Evolutionary conservation across 176 grass and related monocot genomes (phyloP).

Genomic region (Coix lacrymajobi): DNA sequence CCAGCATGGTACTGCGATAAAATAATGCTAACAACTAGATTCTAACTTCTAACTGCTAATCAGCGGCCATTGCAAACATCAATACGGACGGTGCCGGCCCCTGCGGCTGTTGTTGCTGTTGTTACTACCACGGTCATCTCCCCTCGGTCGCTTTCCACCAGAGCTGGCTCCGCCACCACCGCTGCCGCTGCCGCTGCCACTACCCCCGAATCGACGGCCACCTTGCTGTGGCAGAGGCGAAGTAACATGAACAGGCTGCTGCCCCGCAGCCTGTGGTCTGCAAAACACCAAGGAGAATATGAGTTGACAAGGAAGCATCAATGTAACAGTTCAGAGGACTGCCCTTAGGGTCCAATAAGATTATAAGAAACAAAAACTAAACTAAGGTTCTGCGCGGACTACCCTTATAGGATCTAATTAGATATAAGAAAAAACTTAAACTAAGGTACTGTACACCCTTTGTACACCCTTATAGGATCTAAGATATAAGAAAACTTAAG

Average conservation of each 20-base stretch:
- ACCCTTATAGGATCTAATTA: no score
- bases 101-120: slow-evolving; percentile 20
- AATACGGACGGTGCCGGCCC: slow-evolving; percentile 41
- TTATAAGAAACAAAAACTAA: background rate
- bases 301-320: background rate
- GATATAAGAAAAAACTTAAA: no score
- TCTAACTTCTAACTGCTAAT: background rate
- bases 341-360: background rate
- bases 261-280: slow-evolving; percentile 37
- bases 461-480: no score
- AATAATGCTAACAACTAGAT: background rate
- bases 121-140: slow-evolving; percentile 12
- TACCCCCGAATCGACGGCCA: background rate
- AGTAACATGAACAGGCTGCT: background rate
- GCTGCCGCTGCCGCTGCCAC: background rate
- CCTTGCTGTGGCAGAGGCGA: slow-evolving; percentile 23
- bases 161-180: slow-evolving; percentile 5
- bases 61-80: background rate
- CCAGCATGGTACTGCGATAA: background rate
- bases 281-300: background rate
- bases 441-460: no score
- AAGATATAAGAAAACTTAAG: no score
- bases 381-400: background rate
- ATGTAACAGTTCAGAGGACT: background rate
- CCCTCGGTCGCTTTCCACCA: slow-evolving; percentile 10